phyloP scores from a whole-genome alignment of 352 stramenopile species.

The Globisporangium camurandrum region DNA sequence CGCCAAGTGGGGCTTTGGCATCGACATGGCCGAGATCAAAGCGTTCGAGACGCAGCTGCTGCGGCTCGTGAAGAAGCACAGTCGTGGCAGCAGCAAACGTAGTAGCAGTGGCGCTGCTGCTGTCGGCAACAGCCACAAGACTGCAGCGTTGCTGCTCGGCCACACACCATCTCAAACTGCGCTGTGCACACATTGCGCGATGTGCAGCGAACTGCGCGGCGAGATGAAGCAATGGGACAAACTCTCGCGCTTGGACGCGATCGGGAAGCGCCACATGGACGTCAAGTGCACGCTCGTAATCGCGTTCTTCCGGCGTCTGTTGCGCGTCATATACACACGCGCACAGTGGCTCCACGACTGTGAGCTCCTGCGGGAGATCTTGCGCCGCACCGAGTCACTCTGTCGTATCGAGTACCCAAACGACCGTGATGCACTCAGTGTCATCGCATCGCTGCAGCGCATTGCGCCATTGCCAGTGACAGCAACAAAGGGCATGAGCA shows the following conservation, averaged over 20 bases:
- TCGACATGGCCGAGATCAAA: conserved; percentile 29
- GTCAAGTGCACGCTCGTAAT: conserved; percentile 41
- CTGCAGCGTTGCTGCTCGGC: neutral
- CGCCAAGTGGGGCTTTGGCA: conserved; percentile 15
- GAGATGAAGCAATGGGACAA: conserved; percentile 31
- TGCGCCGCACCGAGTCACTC: conserved; percentile 35
- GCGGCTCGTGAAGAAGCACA: conserved; percentile 29
- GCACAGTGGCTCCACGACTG: conserved; percentile 46
- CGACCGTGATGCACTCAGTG: conserved; percentile 29
- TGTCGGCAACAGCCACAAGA: too few species aligned
- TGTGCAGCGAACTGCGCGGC: conserved; percentile 34
- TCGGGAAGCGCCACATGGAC: conserved; percentile 39
- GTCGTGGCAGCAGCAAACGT: conserved; percentile 7
- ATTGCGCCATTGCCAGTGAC: conserved; percentile 10
- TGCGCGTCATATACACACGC: conserved; percentile 24
- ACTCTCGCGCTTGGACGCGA: conserved; percentile 28
- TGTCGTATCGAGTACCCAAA: conserved; percentile 43
- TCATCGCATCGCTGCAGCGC: conserved; percentile 36
- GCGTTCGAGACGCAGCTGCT: conserved; percentile 28
- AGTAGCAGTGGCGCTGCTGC: conserved; percentile 10
- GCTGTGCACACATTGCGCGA: conserved; percentile 10
- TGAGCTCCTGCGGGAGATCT: conserved; percentile 36
- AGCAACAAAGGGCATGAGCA: neutral
- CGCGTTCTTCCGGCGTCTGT: conserved; percentile 38
- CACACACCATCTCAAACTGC: neutral